Conservation (phyloP, 2,329 filamentous ascomycete species). For the Neofusicoccum ribis region DNA sequence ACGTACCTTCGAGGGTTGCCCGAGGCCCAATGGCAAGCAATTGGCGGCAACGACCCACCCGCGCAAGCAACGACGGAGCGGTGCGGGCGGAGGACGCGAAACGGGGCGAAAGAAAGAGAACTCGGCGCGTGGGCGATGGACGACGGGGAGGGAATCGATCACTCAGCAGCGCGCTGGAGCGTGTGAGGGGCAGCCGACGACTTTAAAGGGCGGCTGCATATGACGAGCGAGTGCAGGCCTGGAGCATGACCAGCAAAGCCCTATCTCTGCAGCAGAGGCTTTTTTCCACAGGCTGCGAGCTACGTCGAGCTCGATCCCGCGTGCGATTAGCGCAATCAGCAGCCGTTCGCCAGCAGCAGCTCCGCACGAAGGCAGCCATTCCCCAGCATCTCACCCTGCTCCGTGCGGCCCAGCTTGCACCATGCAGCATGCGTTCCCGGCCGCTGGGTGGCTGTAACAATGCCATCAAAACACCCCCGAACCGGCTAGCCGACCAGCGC, state of each 20-base stretch:
- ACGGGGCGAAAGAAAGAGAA: background rate
- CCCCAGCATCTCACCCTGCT: constrained; percentile 4
- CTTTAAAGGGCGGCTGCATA: constrained; percentile 4
- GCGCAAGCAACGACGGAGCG: background rate
- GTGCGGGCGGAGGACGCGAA: background rate
- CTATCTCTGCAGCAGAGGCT: background rate
- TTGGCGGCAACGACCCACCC: background rate
- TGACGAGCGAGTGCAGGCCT: background rate
- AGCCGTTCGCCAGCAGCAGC: background rate
- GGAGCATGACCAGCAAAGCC: background rate
- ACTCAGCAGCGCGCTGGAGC: background rate
- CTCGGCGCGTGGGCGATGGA: background rate
- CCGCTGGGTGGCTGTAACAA: constrained; percentile 3
- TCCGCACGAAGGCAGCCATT: background rate
- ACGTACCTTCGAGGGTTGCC: background rate
- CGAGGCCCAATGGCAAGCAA: constrained; percentile 6
- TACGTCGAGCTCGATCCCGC: constrained; percentile 3
- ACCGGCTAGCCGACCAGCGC: background rate
- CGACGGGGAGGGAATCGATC: background rate
- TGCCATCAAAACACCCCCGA: background rate
- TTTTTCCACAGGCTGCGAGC: background rate
- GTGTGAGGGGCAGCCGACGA: constrained; percentile 3
- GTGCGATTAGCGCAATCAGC: constrained; percentile 16
- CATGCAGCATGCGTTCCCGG: constrained; percentile 1
- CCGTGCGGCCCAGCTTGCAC: constrained; percentile 2